These are phyloP conservation scores for Pythium monospermum DNA, from an alignment of 352 stramenopile genomes.

Conservation along the genomic window DNA sequence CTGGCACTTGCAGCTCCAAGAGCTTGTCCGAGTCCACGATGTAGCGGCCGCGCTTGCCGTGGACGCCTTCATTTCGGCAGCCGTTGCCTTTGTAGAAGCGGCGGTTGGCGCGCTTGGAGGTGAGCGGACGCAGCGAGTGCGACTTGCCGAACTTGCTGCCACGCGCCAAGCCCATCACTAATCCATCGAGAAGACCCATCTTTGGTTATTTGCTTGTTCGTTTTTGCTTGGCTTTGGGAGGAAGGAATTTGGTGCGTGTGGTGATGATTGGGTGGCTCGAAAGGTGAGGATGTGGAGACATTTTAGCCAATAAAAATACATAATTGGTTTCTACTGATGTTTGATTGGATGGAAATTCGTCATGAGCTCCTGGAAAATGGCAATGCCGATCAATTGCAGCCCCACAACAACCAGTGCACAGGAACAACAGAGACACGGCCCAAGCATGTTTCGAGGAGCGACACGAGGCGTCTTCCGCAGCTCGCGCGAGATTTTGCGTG, in stretches of 20 bases:
- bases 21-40: constrained; percentile 89
- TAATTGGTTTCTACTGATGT: neutral
- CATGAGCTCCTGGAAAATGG: neutral
- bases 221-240: neutral
- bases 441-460: constrained; percentile 48
- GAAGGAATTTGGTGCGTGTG: constrained; percentile 6
- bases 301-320: constrained; percentile 8
- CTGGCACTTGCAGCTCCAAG: constrained; percentile 90
- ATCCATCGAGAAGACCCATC: constrained; percentile 76
- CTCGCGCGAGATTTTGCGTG: constrained; percentile 45
- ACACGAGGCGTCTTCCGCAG: constrained; percentile 45
- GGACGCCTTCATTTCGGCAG: constrained; percentile 89
- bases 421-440: neutral
- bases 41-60: constrained; percentile 90
- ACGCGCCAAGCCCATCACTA: constrained; percentile 65
- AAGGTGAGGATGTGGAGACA: neutral
- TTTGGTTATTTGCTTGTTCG: constrained; percentile 4
- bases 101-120: constrained; percentile 91
- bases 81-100: constrained; percentile 96
- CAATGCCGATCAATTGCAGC: no score
- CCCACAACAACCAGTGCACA: neutral
- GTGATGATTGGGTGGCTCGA: constrained; percentile 24
- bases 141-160: constrained; percentile 83
- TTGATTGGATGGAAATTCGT: neutral
- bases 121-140: constrained; percentile 85